Evolutionary conservation across 495 filamentous ascomycete species (phyloP), one percentile per base, ranked within the genome.

Genomic region (Lepidopterella palustris): DNA sequence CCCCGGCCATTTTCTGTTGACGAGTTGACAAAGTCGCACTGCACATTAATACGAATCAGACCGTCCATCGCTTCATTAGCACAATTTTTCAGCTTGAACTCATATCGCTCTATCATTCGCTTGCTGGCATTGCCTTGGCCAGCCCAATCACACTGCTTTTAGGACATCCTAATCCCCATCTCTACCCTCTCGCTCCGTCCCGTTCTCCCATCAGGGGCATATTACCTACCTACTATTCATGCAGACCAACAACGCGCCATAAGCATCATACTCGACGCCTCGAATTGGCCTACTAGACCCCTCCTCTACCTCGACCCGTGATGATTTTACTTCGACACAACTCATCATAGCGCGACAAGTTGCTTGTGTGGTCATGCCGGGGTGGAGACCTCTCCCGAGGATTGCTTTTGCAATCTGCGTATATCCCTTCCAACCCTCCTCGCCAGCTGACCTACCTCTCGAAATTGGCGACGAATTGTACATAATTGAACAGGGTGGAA

Each of bases 391-490:
- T 60, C 82, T 98, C 72, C 90, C 92, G 74, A 90, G 89, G 66
- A 97, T 98, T 77, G 93, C 91, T 66, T 97, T 97, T 76, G 95
- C 92, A 61, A 87, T 98, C 71, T 92, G 92, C 71, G 88, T 85
- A 61, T 92, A 91, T 71, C 93, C 93, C 28, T 98, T 97, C 75
- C 81, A 85, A 58, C 87, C 93, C 49, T 85, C 87, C 29, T 86
- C 84, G 58, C 84, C 92, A 27, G 89, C 89, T 66, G 93, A 98
- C 73, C 84, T 98, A n/a, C 92, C 93, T 13, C 83, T 98, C 67
- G 90, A 98, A 73, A 85, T 98, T 26, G 93, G 93, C 69, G 93
- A 98, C 79, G 93, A 97, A 73, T 78, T 98, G 53, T 98, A 98
- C 74, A 95, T 98, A 57, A 96, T 98, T 69, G 93, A 98, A 76